Conservation (phyloP, 495 filamentous ascomycete genomes). For the Aspergillus nidulans region DNA sequence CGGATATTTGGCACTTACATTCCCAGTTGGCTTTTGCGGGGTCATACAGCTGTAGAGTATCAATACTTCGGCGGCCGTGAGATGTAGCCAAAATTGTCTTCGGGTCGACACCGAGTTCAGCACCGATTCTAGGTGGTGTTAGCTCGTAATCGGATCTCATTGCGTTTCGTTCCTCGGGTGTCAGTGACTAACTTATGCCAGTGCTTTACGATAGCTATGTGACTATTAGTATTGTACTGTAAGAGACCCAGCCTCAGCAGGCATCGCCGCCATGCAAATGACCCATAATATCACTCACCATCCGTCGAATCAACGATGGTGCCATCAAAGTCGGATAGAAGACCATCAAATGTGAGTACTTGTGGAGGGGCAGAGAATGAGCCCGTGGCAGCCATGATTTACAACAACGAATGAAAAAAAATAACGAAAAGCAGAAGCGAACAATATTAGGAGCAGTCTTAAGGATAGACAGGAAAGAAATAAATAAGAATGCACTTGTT, state of each 20-base stretch:
- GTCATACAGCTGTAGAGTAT: conserved; percentile 69
- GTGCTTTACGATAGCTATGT: conserved; percentile 80
- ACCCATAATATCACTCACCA: conserved; percentile 24
- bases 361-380: conserved; percentile 58
- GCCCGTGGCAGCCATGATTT: conserved; percentile 32
- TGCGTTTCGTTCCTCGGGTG: background rate
- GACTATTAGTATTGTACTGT: background rate
- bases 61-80: conserved; percentile 82
- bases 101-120: conserved; percentile 78
- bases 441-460: background rate
- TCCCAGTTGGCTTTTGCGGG: conserved; percentile 84
- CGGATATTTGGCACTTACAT: no score
- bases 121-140: conserved; percentile 57
- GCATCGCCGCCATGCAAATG: background rate
- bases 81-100: conserved; percentile 79
- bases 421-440: background rate
- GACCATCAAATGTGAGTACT: conserved; percentile 61
- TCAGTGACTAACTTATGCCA: conserved; percentile 67
- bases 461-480: background rate
- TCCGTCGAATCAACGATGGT: conserved; percentile 45
- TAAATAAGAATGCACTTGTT: background rate
- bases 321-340: conserved; percentile 92
- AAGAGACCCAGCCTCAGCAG: background rate
- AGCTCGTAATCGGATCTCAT: background rate
- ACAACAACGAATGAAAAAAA: background rate